A percentile compares a stretch with the other conserved stretches of the same genome.
Conservation (phyloP, 176 grass and related monocot species). For the Oryza meyeriana region DNA sequence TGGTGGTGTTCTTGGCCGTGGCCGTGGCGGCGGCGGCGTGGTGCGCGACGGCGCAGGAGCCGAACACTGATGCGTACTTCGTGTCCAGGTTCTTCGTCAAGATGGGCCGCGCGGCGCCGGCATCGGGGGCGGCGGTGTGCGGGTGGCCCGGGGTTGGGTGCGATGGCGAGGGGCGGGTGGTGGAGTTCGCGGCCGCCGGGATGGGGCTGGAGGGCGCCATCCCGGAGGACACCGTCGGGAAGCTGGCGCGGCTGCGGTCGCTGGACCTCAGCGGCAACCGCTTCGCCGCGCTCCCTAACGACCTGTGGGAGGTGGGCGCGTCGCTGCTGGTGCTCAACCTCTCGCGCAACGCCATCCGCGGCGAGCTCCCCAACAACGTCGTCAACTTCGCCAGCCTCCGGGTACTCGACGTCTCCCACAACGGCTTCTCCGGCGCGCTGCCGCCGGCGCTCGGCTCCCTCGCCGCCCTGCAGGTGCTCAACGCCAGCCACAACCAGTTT, state of each 20-base stretch:
- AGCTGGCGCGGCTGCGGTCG: conserved; percentile 54
- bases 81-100: conserved; percentile 59
- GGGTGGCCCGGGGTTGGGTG: conserved; percentile 62
- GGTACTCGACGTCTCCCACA: conserved; percentile 75
- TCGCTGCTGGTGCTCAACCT: conserved; percentile 73
- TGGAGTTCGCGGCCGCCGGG: conserved; percentile 44
- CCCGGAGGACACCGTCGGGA: conserved; percentile 73
- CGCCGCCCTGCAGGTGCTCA: conserved; percentile 40
- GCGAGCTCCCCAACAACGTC: conserved; percentile 62
- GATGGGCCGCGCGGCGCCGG: conserved; percentile 37
- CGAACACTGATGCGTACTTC: conserved; percentile 80
- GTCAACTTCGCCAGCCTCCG: conserved; percentile 64
- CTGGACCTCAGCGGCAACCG: conserved; percentile 78
- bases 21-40: background rate
- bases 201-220: conserved; percentile 55
- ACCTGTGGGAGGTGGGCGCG: conserved; percentile 72
- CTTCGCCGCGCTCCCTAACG: conserved; percentile 58
- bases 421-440: conserved; percentile 59
- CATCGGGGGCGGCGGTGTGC: conserved; percentile 39
- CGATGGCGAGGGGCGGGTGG: conserved; percentile 46
- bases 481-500: conserved; percentile 61
- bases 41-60: conserved; percentile 48
- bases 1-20: conserved; percentile 15
- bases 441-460: conserved; percentile 57
- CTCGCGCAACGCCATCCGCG: conserved; percentile 63